Percentiles rank a stretch among this genome's conserved stretches.
These are phyloP conservation scores for Arxiozyma bovina DNA, from an alignment of 1,139 yeast genomes.

Conservation along the genomic window DNA sequence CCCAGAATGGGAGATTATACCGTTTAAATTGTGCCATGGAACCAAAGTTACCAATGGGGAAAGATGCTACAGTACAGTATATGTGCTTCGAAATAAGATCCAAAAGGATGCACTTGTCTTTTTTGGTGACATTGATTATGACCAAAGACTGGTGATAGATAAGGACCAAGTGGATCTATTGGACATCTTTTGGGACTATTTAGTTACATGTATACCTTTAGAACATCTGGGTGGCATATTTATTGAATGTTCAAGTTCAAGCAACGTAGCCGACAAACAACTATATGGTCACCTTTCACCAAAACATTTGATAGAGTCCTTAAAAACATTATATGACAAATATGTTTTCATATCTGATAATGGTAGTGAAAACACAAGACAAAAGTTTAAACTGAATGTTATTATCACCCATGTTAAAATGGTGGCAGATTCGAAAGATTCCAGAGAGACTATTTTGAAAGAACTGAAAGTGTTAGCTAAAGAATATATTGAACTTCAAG, in stretches of 20 bases:
- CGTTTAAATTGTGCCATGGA: constrained; percentile 21
- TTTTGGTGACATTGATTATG: constrained; percentile 43
- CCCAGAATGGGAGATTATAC: constrained; percentile 17
- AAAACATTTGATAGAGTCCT: constrained; percentile 47
- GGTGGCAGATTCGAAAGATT: constrained; percentile 38
- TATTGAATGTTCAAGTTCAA: constrained; percentile 67
- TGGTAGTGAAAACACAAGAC: not conserved
- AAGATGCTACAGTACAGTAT: constrained; percentile 41
- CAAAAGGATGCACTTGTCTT: constrained; percentile 39
- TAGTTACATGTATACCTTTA: constrained; percentile 41
- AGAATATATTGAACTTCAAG: constrained; percentile 11
- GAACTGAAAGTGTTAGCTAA: constrained; percentile 36
- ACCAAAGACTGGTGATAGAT: constrained; percentile 1
- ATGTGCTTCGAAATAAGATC: constrained; percentile 36
- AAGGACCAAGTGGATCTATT: constrained; percentile 33
- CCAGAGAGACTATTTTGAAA: constrained; percentile 42
- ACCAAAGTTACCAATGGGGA: constrained; percentile 10
- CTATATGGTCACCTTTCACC: constrained; percentile 81
- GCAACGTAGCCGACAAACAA: constrained; percentile 37
- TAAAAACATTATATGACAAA: constrained; percentile 34
- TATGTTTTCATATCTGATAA: not conserved
- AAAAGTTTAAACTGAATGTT: constrained; percentile 39
- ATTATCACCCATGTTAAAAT: constrained; percentile 72
- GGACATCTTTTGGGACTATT: constrained; percentile 45
- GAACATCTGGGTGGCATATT: constrained; percentile 45